phyloP scores from a whole-genome alignment of 306 rosid species.

The Lathyrus oleraceus region DNA sequence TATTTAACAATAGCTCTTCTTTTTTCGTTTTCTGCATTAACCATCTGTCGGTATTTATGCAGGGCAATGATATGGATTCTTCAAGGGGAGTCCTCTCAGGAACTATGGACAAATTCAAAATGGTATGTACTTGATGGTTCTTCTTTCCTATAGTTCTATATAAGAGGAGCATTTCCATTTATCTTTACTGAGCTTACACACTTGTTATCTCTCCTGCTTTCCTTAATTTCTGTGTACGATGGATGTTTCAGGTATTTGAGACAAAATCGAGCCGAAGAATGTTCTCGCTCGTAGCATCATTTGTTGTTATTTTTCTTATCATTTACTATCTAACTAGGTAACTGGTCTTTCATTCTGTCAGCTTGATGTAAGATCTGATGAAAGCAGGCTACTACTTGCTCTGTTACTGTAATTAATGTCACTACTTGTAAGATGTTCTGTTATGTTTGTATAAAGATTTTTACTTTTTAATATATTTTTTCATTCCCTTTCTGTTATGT shows the following conservation, averaged over 20 bases:
- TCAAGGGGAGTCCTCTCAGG: conserved; percentile 92
- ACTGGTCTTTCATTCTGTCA: conserved; percentile 31
- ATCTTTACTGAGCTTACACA: background rate
- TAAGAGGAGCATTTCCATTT: background rate
- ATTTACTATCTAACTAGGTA: conserved; percentile 81
- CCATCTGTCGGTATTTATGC: conserved; percentile 27
- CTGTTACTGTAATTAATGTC: conserved; percentile 43
- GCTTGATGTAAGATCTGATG: conserved; percentile 26
- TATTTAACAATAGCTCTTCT: conserved; percentile 8
- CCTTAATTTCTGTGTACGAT: conserved; percentile 19
- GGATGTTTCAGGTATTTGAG: conserved; percentile 73
- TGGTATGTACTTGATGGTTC: conserved; percentile 46
- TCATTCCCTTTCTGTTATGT: background rate
- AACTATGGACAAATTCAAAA: conserved; percentile 92
- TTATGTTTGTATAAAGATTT: conserved; percentile 42
- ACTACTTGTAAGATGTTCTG: conserved; percentile 28
- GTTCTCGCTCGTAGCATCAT: conserved; percentile 84
- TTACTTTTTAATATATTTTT: conserved; percentile 31
- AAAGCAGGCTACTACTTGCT: conserved; percentile 22
- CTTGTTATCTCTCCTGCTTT: background rate
- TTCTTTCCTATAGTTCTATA: background rate
- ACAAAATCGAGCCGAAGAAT: conserved; percentile 87
- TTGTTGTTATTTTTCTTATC: conserved; percentile 77
- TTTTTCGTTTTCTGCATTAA: conserved; percentile 19
- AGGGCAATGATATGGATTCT: conserved; percentile 96